phyloP scores from a whole-genome alignment of 768 basidiomycete species.

The Coprinellus aureogranulatus region DNA sequence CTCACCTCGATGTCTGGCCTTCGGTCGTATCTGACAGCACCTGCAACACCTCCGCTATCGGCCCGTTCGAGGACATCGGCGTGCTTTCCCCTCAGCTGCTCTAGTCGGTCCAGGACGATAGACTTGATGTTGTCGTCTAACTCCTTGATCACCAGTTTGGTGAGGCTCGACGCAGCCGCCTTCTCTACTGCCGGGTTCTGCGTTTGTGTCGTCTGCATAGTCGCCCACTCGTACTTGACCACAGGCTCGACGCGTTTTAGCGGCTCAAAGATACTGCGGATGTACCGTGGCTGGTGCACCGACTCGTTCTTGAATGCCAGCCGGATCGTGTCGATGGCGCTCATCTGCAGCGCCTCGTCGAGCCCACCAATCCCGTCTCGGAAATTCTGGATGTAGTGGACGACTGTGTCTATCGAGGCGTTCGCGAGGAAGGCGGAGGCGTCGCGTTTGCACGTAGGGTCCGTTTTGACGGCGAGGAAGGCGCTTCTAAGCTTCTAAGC shows the following conservation, averaged over 20 bases:
- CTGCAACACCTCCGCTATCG: constrained; percentile 95
- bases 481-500: constrained; percentile 91
- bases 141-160: constrained; percentile 88
- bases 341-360: constrained; percentile 95
- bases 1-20: constrained; percentile 96
- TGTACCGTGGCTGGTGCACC: constrained; percentile 86
- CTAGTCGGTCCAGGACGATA: constrained; percentile 91
- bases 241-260: constrained; percentile 85
- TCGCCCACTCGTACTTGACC: constrained; percentile 97
- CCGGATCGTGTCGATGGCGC: constrained; percentile 89
- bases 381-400: constrained; percentile 84
- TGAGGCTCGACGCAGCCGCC: constrained; percentile 86
- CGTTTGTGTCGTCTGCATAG: constrained; percentile 88
- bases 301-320: constrained; percentile 86
- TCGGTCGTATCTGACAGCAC: constrained; percentile 64
- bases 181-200: constrained; percentile 96
- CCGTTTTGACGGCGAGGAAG: constrained; percentile 93
- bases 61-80: constrained; percentile 83
- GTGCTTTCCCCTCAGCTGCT: constrained; percentile 77
- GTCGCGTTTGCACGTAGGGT: constrained; percentile 95
- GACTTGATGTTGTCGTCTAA: constrained; percentile 99
- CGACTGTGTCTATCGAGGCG: constrained; percentile 84
- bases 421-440: constrained; percentile 92
- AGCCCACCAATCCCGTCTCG: constrained; percentile 79
- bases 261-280: constrained; percentile 89